Evolutionary conservation across 139 green algal species (phyloP).

Genomic region (Haematococcus sp.): DNA sequence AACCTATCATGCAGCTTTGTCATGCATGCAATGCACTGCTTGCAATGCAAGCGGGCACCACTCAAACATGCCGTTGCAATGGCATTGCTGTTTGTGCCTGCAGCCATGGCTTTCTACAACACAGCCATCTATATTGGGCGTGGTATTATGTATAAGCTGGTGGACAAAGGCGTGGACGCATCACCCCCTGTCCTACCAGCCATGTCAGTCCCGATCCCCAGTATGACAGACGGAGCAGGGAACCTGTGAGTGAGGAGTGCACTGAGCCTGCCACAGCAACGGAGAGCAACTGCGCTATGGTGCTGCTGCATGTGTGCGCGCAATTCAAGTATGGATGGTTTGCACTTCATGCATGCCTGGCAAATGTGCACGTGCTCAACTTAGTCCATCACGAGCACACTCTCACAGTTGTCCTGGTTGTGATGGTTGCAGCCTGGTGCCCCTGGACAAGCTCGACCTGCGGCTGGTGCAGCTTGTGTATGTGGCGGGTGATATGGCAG

Average conservation of each 20-base stretch:
- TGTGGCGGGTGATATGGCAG: constrained; percentile 75
- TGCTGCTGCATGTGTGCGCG: neutral
- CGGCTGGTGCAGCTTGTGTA: constrained; percentile 70
- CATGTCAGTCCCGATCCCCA: neutral
- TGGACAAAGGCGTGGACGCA: neutral
- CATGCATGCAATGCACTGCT: too few species aligned
- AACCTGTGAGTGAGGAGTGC: neutral
- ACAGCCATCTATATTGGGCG: constrained; percentile 83
- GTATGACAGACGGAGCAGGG: neutral
- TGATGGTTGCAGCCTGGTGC: constrained; percentile 42
- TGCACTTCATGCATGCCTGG: too few species aligned
- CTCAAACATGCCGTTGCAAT: too few species aligned
- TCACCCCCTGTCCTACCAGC: neutral
- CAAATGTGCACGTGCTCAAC: too few species aligned
- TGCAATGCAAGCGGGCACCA: too few species aligned
- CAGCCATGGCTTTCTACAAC: constrained; percentile 83
- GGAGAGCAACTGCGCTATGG: too few species aligned
- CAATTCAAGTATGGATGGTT: too few species aligned
- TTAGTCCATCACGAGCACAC: too few species aligned
- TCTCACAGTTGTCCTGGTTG: too few species aligned
- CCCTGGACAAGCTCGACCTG: constrained; percentile 77
- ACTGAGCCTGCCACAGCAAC: too few species aligned
- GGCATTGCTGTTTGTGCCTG: too few species aligned
- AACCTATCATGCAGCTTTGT: too few species aligned
- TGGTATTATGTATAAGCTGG: constrained; percentile 19